Conservation (phyloP, 805 yeast genomes). For the Kazachstania africana region DNA sequence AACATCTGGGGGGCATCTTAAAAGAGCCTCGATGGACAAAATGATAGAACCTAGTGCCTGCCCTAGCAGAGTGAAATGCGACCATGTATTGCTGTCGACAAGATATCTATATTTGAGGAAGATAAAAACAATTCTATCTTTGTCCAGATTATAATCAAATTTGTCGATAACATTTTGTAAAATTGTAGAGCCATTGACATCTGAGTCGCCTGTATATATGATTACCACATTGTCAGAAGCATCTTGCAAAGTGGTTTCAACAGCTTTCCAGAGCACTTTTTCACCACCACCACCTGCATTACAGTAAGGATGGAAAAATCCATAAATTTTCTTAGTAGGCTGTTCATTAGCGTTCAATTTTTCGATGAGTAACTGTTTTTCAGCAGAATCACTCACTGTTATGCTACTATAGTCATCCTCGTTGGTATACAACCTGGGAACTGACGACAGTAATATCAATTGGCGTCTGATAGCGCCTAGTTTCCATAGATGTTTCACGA, state of each 20-base stretch:
- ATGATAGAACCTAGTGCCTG: slow-evolving; percentile 75
- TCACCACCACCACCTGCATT: slow-evolving; percentile 99
- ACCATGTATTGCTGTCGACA: slow-evolving; percentile 68
- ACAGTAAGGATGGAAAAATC: slow-evolving; percentile 92
- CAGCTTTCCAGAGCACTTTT: slow-evolving; percentile 90
- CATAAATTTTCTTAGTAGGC: slow-evolving; percentile 36
- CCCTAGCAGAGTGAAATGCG: slow-evolving; percentile 67
- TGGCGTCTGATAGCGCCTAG: slow-evolving; percentile 28
- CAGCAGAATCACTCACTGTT: not conserved
- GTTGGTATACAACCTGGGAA: too few species aligned
- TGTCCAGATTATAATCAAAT: slow-evolving; percentile 44
- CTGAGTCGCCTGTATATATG: slow-evolving; percentile 61
- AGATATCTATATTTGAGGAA: slow-evolving; percentile 43
- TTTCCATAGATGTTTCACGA: slow-evolving; percentile 17
- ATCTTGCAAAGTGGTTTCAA: slow-evolving; percentile 48
- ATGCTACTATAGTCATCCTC: too few species aligned
- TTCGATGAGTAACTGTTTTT: not conserved
- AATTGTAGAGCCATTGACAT: slow-evolving; percentile 37
- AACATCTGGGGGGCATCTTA: slow-evolving; percentile 67
- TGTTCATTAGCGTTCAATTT: not conserved
- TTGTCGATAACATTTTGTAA: slow-evolving; percentile 40
- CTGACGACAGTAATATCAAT: slow-evolving; percentile 27
- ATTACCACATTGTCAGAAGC: slow-evolving; percentile 43
- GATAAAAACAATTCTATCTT: slow-evolving; percentile 46
- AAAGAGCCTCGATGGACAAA: slow-evolving; percentile 60